A percentile compares a stretch with the other conserved stretches of the same genome.
Evolutionary conservation across 139 green algal genomes (phyloP).

Genomic region (Chlamydomonas applanata): DNA sequence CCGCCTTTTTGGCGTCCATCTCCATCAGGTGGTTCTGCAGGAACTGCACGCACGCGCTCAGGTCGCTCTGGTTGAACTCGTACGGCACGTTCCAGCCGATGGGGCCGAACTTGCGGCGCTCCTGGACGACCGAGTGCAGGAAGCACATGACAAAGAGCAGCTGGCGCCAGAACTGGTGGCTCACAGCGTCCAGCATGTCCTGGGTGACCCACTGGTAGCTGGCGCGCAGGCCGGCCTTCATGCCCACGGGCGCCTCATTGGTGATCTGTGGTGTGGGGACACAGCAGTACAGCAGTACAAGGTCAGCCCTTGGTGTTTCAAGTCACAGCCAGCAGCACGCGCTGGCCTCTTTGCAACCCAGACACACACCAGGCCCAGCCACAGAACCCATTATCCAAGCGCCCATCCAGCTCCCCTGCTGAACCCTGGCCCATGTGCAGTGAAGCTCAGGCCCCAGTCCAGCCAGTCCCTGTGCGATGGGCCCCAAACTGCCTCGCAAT

Average conservation of each 20-base stretch:
- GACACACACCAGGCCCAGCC: too few species aligned
- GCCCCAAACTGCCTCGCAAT: too few species aligned
- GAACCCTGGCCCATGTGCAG: too few species aligned
- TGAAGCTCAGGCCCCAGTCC: too few species aligned
- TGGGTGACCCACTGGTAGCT: slow-evolving; percentile 88
- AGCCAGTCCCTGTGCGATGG: too few species aligned
- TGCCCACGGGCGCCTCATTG: slow-evolving; percentile 91
- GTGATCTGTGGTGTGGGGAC: slow-evolving; percentile 54
- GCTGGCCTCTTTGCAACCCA: too few species aligned
- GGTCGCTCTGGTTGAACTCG: slow-evolving; percentile 92
- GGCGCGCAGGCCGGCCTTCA: slow-evolving; percentile 84
- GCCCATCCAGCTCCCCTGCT: too few species aligned
- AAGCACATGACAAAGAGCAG: slow-evolving; percentile 93
- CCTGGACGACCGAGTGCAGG: slow-evolving; percentile 70
- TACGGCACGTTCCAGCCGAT: slow-evolving; percentile 97
- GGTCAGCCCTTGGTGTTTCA: too few species aligned
- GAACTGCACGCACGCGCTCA: slow-evolving; percentile 86
- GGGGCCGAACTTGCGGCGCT: slow-evolving; percentile 92
- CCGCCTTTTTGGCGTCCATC: slow-evolving; percentile 84
- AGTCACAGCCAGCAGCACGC: too few species aligned
- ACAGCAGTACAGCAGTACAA: too few species aligned
- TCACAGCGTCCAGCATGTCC: slow-evolving; percentile 85
- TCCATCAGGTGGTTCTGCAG: slow-evolving; percentile 92
- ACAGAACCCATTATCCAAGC: too few species aligned
- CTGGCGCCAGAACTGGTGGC: slow-evolving; percentile 83